Base-by-base conservation (phyloP, 2,329 filamentous ascomycete species). In the Neoascochyta sp. region DNA sequence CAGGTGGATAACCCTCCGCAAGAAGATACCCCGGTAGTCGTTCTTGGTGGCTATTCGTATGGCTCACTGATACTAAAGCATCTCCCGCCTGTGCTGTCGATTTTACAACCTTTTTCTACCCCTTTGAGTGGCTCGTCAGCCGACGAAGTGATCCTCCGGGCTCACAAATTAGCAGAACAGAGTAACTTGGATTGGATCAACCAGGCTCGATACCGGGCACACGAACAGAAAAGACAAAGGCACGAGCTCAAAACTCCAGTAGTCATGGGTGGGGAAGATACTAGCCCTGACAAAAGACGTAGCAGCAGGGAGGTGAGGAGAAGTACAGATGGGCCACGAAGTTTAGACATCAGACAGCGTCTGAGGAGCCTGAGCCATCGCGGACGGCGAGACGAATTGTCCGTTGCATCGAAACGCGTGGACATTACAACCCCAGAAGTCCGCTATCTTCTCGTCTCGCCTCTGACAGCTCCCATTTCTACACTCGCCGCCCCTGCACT, bases 21-120 rank as follows among this genome's bases (percentile, higher is more conserved):
- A 9, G 30, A 44, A 11, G 33, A 39, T 22, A 19, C 21, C 5
- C 46, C 52, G 2, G 29, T 52, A n/a, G 36, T 81, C 1, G 48
- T 95, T 4, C 68, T 92, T 5, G 82, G 76, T 2, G 89, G 89
- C 9, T 95, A 95, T 60, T 95, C 88, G 0, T 95, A 95, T 60
- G 92, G 92, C 23, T 86, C 87, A 4, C 75, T 95, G 53, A 76
- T 96, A 21, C 80, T 86, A 2, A 79, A 76, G 1, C 78, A 82
- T 34, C 72, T 94, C 0, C 86, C 87, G 0, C 69, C 78, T 0
- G 63, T 70, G 0, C 36, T 60, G 0, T 52, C 50, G 0, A 76
- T 93, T 16, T 62, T 86, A 14, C 59, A 70, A 1, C 63, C 73
- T 1, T 87, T 92, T 45, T 54, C 64, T 6, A 57, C 64, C 0